These are phyloP conservation scores for Leccinum pachyderme DNA, from an alignment of 1,284 basidiomycete genomes.

Conservation along the genomic window DNA sequence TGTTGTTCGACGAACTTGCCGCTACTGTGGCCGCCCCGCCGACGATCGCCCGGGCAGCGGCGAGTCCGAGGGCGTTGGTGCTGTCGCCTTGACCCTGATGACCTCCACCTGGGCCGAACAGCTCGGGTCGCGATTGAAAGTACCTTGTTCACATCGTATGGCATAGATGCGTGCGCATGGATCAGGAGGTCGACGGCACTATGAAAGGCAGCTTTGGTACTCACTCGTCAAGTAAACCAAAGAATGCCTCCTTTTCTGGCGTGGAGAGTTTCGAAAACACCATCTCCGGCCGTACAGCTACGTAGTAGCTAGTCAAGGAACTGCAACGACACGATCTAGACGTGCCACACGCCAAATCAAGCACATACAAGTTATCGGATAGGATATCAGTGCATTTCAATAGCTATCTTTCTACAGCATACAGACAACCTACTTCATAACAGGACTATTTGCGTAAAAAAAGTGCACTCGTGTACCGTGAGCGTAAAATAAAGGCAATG, in stretches of 20 bases:
- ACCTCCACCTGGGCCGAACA: constrained; percentile 38
- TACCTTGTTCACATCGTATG: constrained; percentile 48
- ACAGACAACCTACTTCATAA: constrained; percentile 29
- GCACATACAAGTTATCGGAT: neutral
- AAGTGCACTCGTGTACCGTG: constrained; percentile 9
- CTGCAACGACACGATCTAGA: neutral
- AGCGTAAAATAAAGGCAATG: constrained; percentile 22
- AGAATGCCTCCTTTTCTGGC: constrained; percentile 77
- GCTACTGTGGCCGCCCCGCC: constrained; percentile 38
- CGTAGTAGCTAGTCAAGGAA: neutral
- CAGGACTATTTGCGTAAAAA: constrained; percentile 24
- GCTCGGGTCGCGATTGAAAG: constrained; percentile 72
- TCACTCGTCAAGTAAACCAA: constrained; percentile 74
- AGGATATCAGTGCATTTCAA: constrained; percentile 5
- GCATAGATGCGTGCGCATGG: neutral
- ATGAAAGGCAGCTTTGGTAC: constrained; percentile 14
- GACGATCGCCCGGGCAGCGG: neutral
- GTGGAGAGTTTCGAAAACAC: constrained; percentile 63
- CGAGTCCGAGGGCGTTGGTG: neutral
- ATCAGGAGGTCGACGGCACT: neutral
- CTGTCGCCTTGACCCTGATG: constrained; percentile 11
- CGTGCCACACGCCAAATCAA: neutral
- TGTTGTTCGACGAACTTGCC: constrained; percentile 41
- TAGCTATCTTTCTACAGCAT: constrained; percentile 26
- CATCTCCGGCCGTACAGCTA: constrained; percentile 39